Conservation (phyloP, 106 monocot species). For the Dendrobium catenatum region DNA sequence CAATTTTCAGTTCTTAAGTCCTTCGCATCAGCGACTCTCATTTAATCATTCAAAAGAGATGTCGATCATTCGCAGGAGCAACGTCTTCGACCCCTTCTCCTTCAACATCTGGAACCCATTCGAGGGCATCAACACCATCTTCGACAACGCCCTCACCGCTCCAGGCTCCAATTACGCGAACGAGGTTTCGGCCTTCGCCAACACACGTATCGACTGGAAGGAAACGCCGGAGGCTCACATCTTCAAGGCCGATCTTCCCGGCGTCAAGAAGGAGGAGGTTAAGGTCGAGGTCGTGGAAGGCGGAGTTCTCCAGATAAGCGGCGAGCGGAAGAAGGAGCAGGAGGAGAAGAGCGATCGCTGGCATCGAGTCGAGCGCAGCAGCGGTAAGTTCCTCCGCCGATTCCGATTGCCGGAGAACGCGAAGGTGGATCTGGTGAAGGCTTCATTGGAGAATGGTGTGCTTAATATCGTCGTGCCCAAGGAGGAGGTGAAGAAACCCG, state of each 20-base stretch:
- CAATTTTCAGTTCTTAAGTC: too few species aligned
- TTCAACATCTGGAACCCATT: conserved; percentile 7
- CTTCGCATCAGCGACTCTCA: too few species aligned
- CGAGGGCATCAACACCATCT: neutral
- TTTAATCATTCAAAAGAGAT: neutral
- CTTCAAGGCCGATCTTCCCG: conserved; percentile 25
- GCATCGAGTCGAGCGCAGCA: conserved; percentile 42
- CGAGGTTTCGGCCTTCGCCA: conserved; percentile 25
- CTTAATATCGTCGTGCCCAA: conserved; percentile 43
- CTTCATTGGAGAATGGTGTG: conserved; percentile 45
- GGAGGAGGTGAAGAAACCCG: conserved; percentile 32
- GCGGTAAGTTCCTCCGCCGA: conserved; percentile 35
- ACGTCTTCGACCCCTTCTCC: neutral
- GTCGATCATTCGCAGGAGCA: conserved; percentile 5
- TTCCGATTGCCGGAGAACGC: conserved; percentile 41
- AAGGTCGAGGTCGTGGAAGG: conserved; percentile 17
- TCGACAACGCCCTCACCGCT: neutral
- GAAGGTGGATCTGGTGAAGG: conserved; percentile 30
- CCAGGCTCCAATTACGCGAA: neutral
- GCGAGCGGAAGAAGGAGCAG: conserved; percentile 24
- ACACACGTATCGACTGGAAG: conserved; percentile 30
- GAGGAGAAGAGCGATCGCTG: conserved; percentile 38
- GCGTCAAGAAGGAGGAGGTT: conserved; percentile 14
- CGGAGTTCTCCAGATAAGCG: conserved; percentile 16
- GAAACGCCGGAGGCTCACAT: conserved; percentile 27